These are phyloP conservation scores for Sphagnum contortum DNA, from an alignment of 225 moss, liverwort and hornwort genomes.

Conservation along the genomic window DNA sequence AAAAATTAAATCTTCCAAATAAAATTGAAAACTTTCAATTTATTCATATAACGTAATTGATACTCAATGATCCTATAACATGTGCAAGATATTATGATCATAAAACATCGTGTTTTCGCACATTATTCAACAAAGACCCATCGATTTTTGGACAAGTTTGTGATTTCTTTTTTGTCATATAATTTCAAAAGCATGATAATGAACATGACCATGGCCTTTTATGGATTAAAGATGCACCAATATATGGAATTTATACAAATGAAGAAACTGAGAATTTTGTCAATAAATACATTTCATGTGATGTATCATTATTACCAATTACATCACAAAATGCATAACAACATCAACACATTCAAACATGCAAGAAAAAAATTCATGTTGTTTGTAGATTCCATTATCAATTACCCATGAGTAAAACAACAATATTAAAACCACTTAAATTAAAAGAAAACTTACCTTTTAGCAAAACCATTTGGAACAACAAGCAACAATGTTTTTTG, in stretches of 20 bases:
- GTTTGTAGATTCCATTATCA: neutral
- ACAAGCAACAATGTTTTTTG: too few relatives aligned
- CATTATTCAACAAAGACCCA: neutral
- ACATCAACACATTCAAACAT: neutral
- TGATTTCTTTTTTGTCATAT: neutral
- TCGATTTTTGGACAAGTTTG: neutral
- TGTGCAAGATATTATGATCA: too few relatives aligned
- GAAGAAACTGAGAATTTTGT: neutral
- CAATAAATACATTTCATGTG: neutral
- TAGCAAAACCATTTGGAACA: too few relatives aligned
- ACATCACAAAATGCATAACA: neutral
- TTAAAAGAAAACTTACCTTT: neutral
- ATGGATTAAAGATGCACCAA: neutral
- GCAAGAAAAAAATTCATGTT: neutral
- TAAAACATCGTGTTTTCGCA: neutral
- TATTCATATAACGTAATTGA: neutral
- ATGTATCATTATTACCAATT: neutral
- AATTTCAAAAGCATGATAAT: neutral
- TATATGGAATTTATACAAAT: neutral
- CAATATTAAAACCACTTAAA: neutral
- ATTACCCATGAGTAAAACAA: neutral
- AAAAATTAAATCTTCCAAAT: neutral
- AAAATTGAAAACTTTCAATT: neutral
- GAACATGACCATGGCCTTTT: neutral
- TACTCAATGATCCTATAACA: neutral